Evolutionary conservation across 257 asterid genomes (phyloP), one percentile per base, ranked within the genome.

Genomic region (Solanum peruvianum): DNA sequence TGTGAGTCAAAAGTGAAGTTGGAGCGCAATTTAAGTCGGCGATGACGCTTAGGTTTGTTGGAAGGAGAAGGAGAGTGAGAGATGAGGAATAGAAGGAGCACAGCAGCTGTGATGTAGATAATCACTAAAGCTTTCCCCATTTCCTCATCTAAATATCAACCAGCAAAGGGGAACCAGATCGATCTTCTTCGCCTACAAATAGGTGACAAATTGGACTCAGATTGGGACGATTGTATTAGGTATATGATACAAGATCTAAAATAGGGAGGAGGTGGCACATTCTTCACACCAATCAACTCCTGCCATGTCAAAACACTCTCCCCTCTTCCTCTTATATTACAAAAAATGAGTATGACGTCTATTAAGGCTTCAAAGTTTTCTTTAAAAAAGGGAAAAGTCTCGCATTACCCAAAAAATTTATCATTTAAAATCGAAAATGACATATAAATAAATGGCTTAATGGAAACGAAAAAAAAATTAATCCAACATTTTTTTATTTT

Each of bases 1-100:
- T 47, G 42, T 31, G 12, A 13, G 45, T 81, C 85, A 88, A 94
- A 93, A 58, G 94, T 93, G 92, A 95, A 96, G 94, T 95, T 95
- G 7, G 99, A 96, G 18, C 99, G 97, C 88, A 95, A 88, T 83
- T 90, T 94, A 72, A 97, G 96, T 89, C 98, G 98, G 88, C 98
- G 98, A 91, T 92, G 94, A 73, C 87, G 87, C 75, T 77, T 86
- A 87, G 87, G 88, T 90, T 91, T 84, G 69, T 88, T 90, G 86
- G 89, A 44, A 89, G 96, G 90, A 88, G 96, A 92, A 89, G 96
- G 90, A 88, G 95, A 92, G 80, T 92, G 98, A 86, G 98, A 94
- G 89, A 97, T 90, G 86, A 94, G 91, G 73, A 95, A 88, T 0
- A 97, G 91, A 58, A 97, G 89, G 75, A 89, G 78, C 41, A 93